Evolutionary conservation across 2,329 filamentous ascomycete species (phyloP), one percentile per base, ranked within the genome.

Genomic region (Fusarium zealandicum): DNA sequence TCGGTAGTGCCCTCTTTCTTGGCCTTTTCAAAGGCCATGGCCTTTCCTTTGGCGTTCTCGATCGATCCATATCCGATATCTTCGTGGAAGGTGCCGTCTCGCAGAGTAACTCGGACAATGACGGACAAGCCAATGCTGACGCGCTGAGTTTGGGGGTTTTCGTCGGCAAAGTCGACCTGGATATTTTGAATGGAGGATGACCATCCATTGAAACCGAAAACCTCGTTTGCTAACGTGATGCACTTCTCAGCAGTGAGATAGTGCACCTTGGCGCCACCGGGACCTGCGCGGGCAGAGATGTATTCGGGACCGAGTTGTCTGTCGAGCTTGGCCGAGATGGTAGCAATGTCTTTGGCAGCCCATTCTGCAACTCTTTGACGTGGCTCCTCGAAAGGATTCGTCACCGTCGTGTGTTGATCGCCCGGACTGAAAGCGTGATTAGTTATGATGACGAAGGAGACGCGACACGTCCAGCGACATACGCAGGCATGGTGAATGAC

Each of bases 1-100:
- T 99, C 95, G 9, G 96, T 98, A 3, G 92, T 96, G 7, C 92
- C 96, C 77, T 98, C 93, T 73, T 99, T 99, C 79, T 98, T 99
- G 1, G 95, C 93, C 76, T 99, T 99, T 73, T 99, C 95, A 69
- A 98, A 99, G 0, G 93, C 95, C 44, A 90, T 89, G 3, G 93
- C 93, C 76, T 99, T 99, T 50, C 91, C 90, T 75, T 93, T 96
- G 73, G 89, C 92, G 69, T 99, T 99, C 73, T 98, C 93, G 65
- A 96, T 96, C 64, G 95, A 90, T 7, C 95, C 95, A 69, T 99
- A 99, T 22, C 95, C 95, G 58, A 98, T 89, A 70, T 99, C 95
- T 82, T 99, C 95, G 72, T 98, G 95, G 71, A 87, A 98, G n/a
- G 93, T 95, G 39, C 95, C 95, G 75, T 98, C 93, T 59, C 88